Evolutionary conservation across 2,329 filamentous ascomycete genomes (phyloP).

Genomic region (Fusarium austroafricanum): DNA sequence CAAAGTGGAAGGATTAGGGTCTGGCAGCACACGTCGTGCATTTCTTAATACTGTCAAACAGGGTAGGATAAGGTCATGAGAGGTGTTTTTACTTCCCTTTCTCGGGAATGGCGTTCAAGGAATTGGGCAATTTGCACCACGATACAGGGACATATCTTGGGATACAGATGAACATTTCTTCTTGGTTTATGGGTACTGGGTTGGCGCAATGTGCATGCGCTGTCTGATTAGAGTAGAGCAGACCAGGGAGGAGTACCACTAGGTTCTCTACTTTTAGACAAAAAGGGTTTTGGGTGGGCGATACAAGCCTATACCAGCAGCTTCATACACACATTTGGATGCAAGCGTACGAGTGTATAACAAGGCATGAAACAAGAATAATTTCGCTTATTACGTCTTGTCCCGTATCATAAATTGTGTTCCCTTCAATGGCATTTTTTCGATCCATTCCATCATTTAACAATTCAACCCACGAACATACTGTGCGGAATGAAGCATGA

Average conservation of each 20-base stretch:
- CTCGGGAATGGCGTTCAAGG: constrained; percentile 27
- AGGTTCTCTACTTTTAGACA: constrained; percentile 9
- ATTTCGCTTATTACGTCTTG: not conserved
- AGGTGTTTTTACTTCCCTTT: constrained; percentile 11
- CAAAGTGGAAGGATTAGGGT: constrained; percentile 54
- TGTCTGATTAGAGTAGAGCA: constrained; percentile 18
- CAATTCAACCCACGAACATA: not conserved
- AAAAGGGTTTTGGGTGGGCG: not conserved
- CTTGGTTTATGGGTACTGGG: constrained; percentile 7
- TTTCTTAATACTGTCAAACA: constrained; percentile 4
- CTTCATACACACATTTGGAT: constrained; percentile 1
- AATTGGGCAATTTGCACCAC: constrained; percentile 21
- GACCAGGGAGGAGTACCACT: constrained; percentile 1
- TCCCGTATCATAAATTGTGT: not conserved
- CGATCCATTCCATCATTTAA: constrained; percentile 8
- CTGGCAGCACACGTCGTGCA: not conserved
- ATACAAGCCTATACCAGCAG: constrained; percentile 10
- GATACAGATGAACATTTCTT: constrained; percentile 5
- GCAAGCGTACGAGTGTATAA: not conserved
- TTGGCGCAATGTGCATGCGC: constrained; percentile 13
- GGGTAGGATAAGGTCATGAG: not conserved
- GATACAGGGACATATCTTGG: constrained; percentile 35
- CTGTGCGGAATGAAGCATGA: constrained; percentile 4
- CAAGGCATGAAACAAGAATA: not conserved
- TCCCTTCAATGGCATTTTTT: not conserved